Percentiles rank a stretch among this genome's conserved stretches.
Conservation (phyloP, 139 green algal species). For the Pleodorina starrii region DNA sequence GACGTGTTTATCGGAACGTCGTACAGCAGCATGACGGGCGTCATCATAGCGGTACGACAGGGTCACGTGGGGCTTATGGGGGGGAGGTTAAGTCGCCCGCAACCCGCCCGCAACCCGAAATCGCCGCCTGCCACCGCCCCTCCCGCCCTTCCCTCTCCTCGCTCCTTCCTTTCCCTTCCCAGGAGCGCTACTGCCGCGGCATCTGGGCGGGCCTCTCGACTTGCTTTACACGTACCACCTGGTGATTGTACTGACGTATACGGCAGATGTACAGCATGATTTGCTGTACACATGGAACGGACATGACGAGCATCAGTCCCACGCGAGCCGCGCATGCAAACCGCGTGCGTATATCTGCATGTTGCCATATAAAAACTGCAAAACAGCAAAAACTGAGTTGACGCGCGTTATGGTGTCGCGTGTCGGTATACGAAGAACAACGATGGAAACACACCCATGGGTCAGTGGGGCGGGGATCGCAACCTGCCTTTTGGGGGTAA, state of each 20-base stretch:
- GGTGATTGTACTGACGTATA: background rate
- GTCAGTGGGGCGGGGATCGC: no score
- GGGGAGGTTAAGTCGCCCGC: background rate
- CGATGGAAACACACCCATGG: no score
- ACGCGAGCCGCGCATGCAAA: no score
- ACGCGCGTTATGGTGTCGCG: no score
- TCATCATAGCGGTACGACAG: background rate
- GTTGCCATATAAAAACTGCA: background rate
- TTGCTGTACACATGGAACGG: background rate
- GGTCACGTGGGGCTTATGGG: background rate
- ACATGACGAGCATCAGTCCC: no score
- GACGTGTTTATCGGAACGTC: conserved; percentile 44
- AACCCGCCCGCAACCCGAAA: background rate
- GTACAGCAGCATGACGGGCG: conserved; percentile 48
- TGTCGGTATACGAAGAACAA: no score
- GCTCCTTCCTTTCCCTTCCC: background rate
- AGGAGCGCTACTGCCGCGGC: conserved; percentile 11
- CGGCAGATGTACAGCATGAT: background rate
- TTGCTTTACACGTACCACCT: background rate
- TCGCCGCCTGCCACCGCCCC: background rate
- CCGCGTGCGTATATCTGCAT: background rate
- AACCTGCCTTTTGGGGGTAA: no score
- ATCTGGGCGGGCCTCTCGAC: background rate
- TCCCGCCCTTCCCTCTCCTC: background rate
- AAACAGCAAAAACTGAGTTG: no score